Base-by-base conservation (phyloP, 2,329 filamentous ascomycete species). In the Fusarium sterilihyphosum region DNA sequence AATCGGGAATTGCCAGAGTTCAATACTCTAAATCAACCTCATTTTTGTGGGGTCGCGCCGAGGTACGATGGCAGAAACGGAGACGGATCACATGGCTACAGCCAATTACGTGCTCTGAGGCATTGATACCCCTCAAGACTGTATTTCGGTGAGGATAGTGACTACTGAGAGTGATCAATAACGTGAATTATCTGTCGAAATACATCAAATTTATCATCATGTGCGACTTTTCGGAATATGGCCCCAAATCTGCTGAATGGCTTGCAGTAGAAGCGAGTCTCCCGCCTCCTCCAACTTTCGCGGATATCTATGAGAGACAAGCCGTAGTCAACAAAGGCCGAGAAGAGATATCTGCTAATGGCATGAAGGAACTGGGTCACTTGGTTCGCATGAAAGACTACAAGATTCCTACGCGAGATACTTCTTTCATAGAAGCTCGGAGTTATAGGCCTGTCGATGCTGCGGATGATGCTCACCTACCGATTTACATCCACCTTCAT, bases 401-500 rank as follows among this genome's bases (percentile, higher is more conserved):
- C 67, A n/a, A 12, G 1, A 61, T 77, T 16, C 8, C 33, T 5
- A 54, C 71, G 11, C 50, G 75, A 43, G 75, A 77, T 3, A 61
- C 58, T 5, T 54, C 54, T 20, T 10, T 18, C 10, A 17, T 77
- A 13, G 68, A 76, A 18, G 75, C 67, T 16, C 43, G 75, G 14
- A 63, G 58, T 14, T 77, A 77, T 9, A 58, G 66, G 13, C 73
- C 73, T 17, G 33, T 52, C 0, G n/a, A 46, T 33, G 40, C 38
- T 2, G 46, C 66, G 56, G 44, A 38, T 2, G 4, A 84, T 87
- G 78, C 6, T 67, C 79, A 7, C 11, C 81, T 89, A 0, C 88
- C 88, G 1, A 79, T 89, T 2, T 88, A 86, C 58, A 77, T 88
- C 22, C 85, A 88, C 64, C 78, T 89, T 4, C 88, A 89, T 70